Evolutionary conservation across 169 alveolate species (phyloP).

Genomic region (Plasmodium adleri): DNA sequence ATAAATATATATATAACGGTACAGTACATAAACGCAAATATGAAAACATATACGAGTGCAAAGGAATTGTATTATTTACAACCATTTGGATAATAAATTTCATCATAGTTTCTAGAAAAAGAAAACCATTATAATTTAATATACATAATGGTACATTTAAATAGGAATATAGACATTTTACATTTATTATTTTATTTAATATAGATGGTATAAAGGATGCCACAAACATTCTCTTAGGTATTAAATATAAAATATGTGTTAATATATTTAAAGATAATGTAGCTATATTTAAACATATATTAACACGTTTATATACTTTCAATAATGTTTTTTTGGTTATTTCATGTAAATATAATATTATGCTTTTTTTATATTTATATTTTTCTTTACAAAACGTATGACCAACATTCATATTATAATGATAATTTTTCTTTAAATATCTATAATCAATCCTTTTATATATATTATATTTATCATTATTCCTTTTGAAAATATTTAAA

Average conservation of each 20-base stretch:
- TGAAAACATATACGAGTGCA: constrained; percentile 59
- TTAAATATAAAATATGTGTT: constrained; percentile 41
- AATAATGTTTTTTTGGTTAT: constrained; percentile 55
- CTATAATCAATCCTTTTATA: constrained; percentile 60
- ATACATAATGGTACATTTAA: constrained; percentile 73
- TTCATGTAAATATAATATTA: constrained; percentile 66
- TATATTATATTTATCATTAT: constrained; percentile 63
- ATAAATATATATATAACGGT: constrained; percentile 68
- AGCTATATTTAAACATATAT: constrained; percentile 47
- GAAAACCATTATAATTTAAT: constrained; percentile 71
- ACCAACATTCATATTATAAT: constrained; percentile 26
- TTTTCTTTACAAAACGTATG: constrained; percentile 25
- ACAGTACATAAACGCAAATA: constrained; percentile 64
- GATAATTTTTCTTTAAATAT: constrained; percentile 47
- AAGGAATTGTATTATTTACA: constrained; percentile 21
- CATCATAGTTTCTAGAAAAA: constrained; percentile 77
- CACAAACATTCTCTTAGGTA: constrained; percentile 43
- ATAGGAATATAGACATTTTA: constrained; percentile 51
- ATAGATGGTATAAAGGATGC: constrained; percentile 47
- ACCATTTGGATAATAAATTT: constrained; percentile 73
- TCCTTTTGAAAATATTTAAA: constrained; percentile 62
- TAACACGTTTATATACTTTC: constrained; percentile 72
- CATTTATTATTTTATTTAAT: constrained; percentile 74
- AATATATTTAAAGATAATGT: constrained; percentile 72
- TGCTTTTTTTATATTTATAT: constrained; percentile 31